These are phyloP conservation scores for Neonectria neomacrospora DNA, from an alignment of 2,329 filamentous ascomycete species.

Conservation along the genomic window DNA sequence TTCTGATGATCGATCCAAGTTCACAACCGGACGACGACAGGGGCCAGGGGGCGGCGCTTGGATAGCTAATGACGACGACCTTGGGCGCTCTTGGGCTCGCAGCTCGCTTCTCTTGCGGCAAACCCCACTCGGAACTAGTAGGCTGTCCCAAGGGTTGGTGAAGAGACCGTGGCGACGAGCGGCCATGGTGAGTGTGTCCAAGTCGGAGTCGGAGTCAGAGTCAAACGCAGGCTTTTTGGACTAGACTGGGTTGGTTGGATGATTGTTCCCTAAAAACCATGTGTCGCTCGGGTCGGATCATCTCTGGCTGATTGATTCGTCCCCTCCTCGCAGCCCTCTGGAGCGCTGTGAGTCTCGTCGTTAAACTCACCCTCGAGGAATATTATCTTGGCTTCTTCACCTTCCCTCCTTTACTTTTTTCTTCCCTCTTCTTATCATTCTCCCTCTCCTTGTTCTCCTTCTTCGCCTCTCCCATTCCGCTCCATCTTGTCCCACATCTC, in stretches of 20 bases:
- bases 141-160: constrained; percentile 6
- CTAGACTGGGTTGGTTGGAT: constrained; percentile 5
- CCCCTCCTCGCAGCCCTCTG: constrained; percentile 13
- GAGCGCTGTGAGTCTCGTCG: background rate
- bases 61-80: background rate
- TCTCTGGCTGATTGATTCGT: constrained; percentile 13
- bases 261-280: constrained; percentile 6
- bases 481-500: background rate
- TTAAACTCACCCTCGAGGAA: background rate
- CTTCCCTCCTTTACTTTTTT: background rate
- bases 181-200: background rate
- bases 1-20: background rate
- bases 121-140: constrained; percentile 10
- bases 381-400: background rate
- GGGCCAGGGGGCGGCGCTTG: background rate
- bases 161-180: background rate
- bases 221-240: background rate
- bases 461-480: constrained; percentile 2
- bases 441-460: background rate
- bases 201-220: background rate
- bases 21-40: background rate
- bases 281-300: constrained; percentile 23
- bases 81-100: background rate
- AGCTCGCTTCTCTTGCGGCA: background rate
- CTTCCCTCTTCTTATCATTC: background rate